Conservation (phyloP, 805 yeast genomes). For the Trichomonascus vanleenenianus region DNA sequence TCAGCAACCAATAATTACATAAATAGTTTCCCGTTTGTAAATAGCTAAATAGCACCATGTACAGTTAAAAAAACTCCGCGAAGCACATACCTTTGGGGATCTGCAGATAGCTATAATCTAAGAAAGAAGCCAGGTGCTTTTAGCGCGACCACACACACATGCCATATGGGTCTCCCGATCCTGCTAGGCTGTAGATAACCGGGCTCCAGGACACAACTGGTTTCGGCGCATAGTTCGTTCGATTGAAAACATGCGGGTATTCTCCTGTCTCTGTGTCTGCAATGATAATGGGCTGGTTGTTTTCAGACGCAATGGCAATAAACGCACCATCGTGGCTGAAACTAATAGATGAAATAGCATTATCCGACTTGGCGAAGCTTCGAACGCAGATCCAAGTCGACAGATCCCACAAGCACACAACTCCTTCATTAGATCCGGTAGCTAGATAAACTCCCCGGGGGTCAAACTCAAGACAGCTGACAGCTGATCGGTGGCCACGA, state of each 20-base stretch:
- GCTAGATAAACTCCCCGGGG: constrained; percentile 45
- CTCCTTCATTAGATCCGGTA: constrained; percentile 53
- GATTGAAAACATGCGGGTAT: constrained; percentile 13
- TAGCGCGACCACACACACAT: not conserved
- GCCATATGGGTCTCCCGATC: constrained; percentile 23
- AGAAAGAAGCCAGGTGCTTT: no score
- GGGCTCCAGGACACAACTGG: constrained; percentile 32
- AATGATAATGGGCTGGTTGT: constrained; percentile 32
- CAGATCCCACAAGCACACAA: constrained; percentile 44
- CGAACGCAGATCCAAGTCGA: constrained; percentile 32
- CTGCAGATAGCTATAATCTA: no score
- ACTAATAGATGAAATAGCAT: constrained; percentile 35
- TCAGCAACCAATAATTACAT: constrained; percentile 13
- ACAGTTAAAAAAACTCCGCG: no score
- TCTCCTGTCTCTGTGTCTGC: constrained; percentile 29
- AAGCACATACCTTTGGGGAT: no score
- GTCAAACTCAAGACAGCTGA: constrained; percentile 41
- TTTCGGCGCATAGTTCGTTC: not conserved
- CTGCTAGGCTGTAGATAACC: constrained; percentile 20
- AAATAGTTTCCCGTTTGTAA: not conserved
- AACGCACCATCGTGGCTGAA: constrained; percentile 40
- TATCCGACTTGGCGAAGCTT: constrained; percentile 31
- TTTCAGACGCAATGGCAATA: constrained; percentile 39
- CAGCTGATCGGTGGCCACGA: constrained; percentile 45
- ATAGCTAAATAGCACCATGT: not conserved